A percentile compares a stretch with the other conserved stretches of the same genome.
These are phyloP conservation scores for Conoideocrella luteorostrata DNA, from an alignment of 2,329 filamentous ascomycete species.

Conservation along the genomic window DNA sequence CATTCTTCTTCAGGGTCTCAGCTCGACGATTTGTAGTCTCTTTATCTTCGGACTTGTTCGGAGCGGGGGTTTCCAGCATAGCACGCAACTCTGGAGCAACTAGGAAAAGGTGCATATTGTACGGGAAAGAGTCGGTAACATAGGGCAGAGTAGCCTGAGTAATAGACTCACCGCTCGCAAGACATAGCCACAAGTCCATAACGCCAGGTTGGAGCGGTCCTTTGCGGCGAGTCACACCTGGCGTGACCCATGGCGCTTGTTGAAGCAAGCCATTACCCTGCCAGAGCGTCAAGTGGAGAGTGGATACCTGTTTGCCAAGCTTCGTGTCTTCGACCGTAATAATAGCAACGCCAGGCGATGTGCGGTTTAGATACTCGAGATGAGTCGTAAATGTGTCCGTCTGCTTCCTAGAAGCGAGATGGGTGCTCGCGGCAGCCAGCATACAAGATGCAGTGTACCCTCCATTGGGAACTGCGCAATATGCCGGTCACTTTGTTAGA, in stretches of 20 bases:
- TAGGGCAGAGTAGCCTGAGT: slow-evolving; percentile 59
- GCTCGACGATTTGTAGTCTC: too few relatives aligned
- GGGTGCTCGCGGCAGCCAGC: slow-evolving; percentile 21
- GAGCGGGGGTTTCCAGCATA: too few relatives aligned
- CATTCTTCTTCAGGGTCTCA: neutral
- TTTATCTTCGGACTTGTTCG: neutral
- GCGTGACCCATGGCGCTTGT: slow-evolving; percentile 23
- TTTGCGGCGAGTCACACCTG: slow-evolving; percentile 16
- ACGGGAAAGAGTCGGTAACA: slow-evolving; percentile 55
- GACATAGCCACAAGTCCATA: slow-evolving; percentile 50
- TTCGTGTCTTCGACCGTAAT: slow-evolving; percentile 16
- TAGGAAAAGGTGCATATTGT: slow-evolving; percentile 3
- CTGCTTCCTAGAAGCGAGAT: slow-evolving; percentile 23
- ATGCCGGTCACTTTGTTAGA: neutral
- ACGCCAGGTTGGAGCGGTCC: slow-evolving; percentile 11
- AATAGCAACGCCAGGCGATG: slow-evolving; percentile 23
- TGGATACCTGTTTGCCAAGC: slow-evolving; percentile 4
- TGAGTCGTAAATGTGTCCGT: slow-evolving; percentile 27
- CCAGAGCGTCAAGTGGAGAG: slow-evolving; percentile 22
- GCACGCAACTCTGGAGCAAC: neutral
- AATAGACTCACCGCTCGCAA: slow-evolving; percentile 53
- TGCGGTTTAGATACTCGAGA: slow-evolving; percentile 29
- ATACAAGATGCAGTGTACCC: slow-evolving; percentile 32
- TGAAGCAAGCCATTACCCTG: slow-evolving; percentile 23
- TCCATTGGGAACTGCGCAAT: slow-evolving; percentile 29